Base-by-base conservation (phyloP, 352 stramenopile species). In the Poterioochromonas sp. region DNA sequence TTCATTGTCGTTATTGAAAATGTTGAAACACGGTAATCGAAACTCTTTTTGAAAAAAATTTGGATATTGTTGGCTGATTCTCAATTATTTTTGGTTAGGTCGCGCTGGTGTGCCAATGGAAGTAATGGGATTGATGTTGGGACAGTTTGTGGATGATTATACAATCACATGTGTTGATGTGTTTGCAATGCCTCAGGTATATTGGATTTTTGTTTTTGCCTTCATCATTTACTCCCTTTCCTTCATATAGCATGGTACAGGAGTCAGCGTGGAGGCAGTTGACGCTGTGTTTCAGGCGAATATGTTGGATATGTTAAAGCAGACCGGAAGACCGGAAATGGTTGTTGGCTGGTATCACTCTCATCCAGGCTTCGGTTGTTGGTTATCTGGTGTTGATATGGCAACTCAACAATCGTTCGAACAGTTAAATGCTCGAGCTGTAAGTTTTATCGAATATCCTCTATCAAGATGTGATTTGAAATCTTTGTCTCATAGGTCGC, bases 71-170 rank as follows among this genome's bases (percentile, higher is more conserved):
- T 40, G 20, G n/a, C 26, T 65, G 5, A 65, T 35, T 65, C 26
- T 65, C 26, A 5, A n/a, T n/a, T n/a, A n/a, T n/a, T 5, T 44
- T 8, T 71, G 32, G 1, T 41, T 60, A 29, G 60, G 90, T 34
- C 93, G 96, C 22, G 95, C 95, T 11, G 96, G 96, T 51, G 95
- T 99, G 51, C 96, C 96, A n/a, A 99, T 99, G 94, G 96, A 99
- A 87, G 96, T 99, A 2, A 99, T 99, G 96, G 96, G 96, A 0
- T 87, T 99, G n/a, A 99, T 99, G 96, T 89, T 99, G 40, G 96
- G 96, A 58, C 92, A 98, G 84, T 99, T 99, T 83, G 94, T 99
- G 32, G 95, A 99, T 81, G 96, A 99, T 84, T 99, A 99, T 86
- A 99, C 95, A 37, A 96, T 99, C 64, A 97, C 98, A 83, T 98